These are phyloP conservation scores for Sphagnum fallax DNA, from an alignment of 228 moss, liverwort and hornwort species.

Conservation along the genomic window DNA sequence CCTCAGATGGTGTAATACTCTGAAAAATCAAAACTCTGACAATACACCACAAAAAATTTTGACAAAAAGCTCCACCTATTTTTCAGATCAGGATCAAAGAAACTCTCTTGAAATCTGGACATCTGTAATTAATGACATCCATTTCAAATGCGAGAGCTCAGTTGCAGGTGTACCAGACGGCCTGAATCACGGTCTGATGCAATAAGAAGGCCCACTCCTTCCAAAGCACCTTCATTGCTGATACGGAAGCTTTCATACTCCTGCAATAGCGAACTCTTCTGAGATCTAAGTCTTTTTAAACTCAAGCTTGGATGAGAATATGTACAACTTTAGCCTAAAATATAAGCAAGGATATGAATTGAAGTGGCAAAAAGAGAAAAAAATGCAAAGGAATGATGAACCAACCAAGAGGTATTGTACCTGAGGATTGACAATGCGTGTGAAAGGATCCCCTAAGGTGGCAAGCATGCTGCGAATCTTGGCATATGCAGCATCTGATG, in stretches of 20 bases:
- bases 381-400: background rate
- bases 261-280: constrained; percentile 15
- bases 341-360: too few relatives aligned
- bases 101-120: too few relatives aligned
- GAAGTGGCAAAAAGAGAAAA: background rate
- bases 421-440: constrained; percentile 85
- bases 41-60: too few relatives aligned
- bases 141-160: too few relatives aligned
- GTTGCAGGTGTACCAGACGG: constrained; percentile 54
- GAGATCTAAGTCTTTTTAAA: background rate
- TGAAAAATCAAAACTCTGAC: too few relatives aligned
- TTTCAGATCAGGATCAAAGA: too few relatives aligned
- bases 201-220: constrained; percentile 92
- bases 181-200: constrained; percentile 86
- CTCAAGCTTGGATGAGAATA: too few relatives aligned
- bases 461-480: constrained; percentile 82
- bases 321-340: too few relatives aligned
- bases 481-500: constrained; percentile 67
- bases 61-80: too few relatives aligned
- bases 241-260: constrained; percentile 93
- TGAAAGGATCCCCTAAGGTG: constrained; percentile 85
- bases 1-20: too few relatives aligned
- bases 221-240: constrained; percentile 89
- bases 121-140: too few relatives aligned
- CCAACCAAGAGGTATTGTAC: constrained; percentile 13